Base-by-base conservation (phyloP, 1,284 basidiomycete species). In the Irpex sp. region DNA sequence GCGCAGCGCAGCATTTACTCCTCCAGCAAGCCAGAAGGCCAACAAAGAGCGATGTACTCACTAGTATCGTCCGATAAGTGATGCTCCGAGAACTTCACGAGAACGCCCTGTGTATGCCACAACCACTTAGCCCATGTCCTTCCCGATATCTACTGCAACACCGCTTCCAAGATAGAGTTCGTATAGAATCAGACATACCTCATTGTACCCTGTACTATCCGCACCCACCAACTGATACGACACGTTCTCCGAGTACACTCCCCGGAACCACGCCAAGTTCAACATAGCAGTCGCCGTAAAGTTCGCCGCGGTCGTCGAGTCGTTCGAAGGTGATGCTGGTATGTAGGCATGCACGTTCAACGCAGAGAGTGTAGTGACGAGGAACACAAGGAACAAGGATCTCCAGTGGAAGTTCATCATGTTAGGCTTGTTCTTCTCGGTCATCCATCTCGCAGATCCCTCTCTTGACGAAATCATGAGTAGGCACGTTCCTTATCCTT, bases 11-110 rank as follows among this genome's bases (percentile, higher is more conserved):
- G 4, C 17, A 5, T 37, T 4, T 9, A 56, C 34, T 11, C 17
- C 36, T 13, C n/a, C 13, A 15, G 2, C 21, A 48, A 9, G 13
- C 8, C 13, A 34, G 9, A 17, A 21, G 17, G 4, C 17, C n/a
- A 7, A 11, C 13, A 51, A 8, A 51, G 19, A 51, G 40, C 11
- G 21, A 51, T 8, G 63, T 38, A 80, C 80, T 79, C 64, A 75
- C 70, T 72, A 15, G 62, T 71, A 57, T 67, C 70, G 64, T 73
- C 73, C 34, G 65, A 66, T 9, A 73, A 59, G 47, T 72, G 67
- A 26, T 79, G 77, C 70, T 94, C 92, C 0, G 88, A 85, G 71
- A 94, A 94, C 74, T 92, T 91, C 17, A 94, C 87, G 37, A 95
- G 74, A 11, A 87, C 88, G 21, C 93, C 93, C 84, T 92, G 63